Base-by-base conservation (phyloP, 345 rosid species). In the Passiflora organensis region DNA sequence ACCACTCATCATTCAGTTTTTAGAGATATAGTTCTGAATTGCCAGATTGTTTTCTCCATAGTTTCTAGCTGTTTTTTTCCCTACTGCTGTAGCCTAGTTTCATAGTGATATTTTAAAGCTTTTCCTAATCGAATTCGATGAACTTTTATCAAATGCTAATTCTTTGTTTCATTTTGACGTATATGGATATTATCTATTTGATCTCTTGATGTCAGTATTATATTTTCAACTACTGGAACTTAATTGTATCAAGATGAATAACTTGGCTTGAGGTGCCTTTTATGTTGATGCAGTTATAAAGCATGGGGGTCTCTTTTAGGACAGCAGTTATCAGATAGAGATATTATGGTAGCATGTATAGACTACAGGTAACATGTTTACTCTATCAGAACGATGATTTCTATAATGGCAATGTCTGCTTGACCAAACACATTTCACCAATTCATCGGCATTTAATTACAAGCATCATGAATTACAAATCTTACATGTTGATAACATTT, bases 291-390 rank as follows among this genome's bases (percentile, higher is more conserved):
- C 85, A 93, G 99, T 57, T 86, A 93, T 52, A 93, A 86, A 73
- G 97, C 95, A 36, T 89, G 99, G 99, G 97, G 99, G 53, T 86
- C 94, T 60, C 99, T 93, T 52, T 78, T 93, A 59, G 99, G 99
- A 58, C 88, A 81, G 58, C 97, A 93, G 48, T 75, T 93, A 64
- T 78, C 95, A 53, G 99, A 93, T 48, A 82, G 95, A 74, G 97
- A 75, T 69, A 80, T 86, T 48, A 82, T 89, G 32, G 99, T 93
- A 19, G 99, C 99, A 34, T 93, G 99, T 75, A 86, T 86, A 73
- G 99, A 89, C 65, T 93, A 93, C 87, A 82, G 99, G 99, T 89
- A 64, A 58, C 1, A 39, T 28, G 12, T 48, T 52, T 56, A 34
- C 39, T 58, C 58, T 16, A 37, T 38, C 9, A 39, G 16, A 37